A percentile compares a stretch with the other conserved stretches of the same genome.
phyloP scores from a whole-genome alignment of 257 asterid species.

The Dorcoceras hygrometricum region DNA sequence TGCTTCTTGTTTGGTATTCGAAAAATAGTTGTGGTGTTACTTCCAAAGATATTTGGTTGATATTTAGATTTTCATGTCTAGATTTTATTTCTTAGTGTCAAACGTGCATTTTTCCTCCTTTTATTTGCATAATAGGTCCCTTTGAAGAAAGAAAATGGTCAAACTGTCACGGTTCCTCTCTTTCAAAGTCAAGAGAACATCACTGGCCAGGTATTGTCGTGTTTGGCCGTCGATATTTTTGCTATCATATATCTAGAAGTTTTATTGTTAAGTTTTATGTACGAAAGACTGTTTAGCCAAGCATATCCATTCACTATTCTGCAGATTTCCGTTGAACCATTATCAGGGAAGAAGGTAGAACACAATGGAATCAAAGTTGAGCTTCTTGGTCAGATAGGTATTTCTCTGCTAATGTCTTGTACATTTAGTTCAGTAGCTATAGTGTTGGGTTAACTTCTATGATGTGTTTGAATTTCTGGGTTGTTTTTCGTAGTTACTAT shows the following conservation, averaged over 20 bases:
- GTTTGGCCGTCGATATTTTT: slow-evolving; percentile 7
- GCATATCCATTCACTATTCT: slow-evolving; percentile 28
- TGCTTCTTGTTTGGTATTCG: not conserved
- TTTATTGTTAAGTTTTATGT: not conserved
- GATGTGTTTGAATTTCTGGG: slow-evolving; percentile 8
- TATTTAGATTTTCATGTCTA: not conserved
- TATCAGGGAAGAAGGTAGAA: slow-evolving; percentile 95
- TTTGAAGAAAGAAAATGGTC: slow-evolving; percentile 61
- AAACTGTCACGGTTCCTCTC: slow-evolving; percentile 50
- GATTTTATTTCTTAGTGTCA: not conserved
- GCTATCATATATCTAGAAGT: not conserved
- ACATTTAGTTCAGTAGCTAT: slow-evolving; percentile 12
- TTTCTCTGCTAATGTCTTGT: slow-evolving; percentile 11
- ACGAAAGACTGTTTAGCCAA: not conserved
- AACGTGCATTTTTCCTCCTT: not conserved
- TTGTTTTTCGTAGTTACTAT: slow-evolving; percentile 2
- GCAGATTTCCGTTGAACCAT: slow-evolving; percentile 87
- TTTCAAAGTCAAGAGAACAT: slow-evolving; percentile 59
- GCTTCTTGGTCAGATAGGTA: slow-evolving; percentile 99
- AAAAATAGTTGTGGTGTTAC: slow-evolving; percentile 1
- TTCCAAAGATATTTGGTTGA: slow-evolving; percentile 11
- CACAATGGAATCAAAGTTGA: slow-evolving; percentile 98
- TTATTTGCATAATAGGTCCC: slow-evolving; percentile 37
- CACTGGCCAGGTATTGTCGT: slow-evolving; percentile 43
- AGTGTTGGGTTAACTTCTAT: slow-evolving; percentile 4